Percentiles rank a stretch among this genome's conserved stretches.
These are phyloP conservation scores for Heliamphora pulchella DNA, from an alignment of 179 eudicot species.

Conservation along the genomic window DNA sequence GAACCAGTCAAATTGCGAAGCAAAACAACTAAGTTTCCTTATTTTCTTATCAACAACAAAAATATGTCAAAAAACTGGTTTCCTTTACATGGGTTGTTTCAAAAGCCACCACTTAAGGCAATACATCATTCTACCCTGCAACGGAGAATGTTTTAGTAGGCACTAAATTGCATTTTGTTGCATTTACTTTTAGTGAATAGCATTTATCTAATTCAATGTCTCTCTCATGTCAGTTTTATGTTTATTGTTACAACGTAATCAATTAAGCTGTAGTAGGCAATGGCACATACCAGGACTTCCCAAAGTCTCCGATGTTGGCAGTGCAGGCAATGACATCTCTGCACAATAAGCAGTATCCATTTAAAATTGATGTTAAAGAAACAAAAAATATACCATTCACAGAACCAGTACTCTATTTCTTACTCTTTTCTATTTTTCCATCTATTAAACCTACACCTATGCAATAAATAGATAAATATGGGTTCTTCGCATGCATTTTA, in stretches of 20 bases:
- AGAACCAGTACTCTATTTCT: background rate
- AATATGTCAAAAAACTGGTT: background rate
- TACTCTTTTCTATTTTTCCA: background rate
- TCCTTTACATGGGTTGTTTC: background rate
- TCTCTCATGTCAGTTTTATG: background rate
- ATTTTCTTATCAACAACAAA: no score
- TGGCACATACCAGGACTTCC: conserved; percentile 50
- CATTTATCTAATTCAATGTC: background rate
- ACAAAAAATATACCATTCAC: background rate
- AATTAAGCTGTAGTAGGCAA: background rate
- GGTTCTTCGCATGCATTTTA: conserved; percentile 19
- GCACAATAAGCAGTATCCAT: conserved; percentile 25
- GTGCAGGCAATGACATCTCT: conserved; percentile 98
- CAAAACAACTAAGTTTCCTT: background rate
- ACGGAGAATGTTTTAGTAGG: background rate
- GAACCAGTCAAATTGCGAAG: background rate
- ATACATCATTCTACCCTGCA: background rate
- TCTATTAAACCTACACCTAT: background rate
- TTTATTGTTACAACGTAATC: background rate
- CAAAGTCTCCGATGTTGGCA: conserved; percentile 56
- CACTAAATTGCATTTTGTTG: background rate
- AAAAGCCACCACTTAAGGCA: background rate
- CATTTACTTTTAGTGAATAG: background rate
- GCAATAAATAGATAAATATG: background rate
- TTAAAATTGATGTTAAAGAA: conserved; percentile 16